A percentile compares a stretch with the other conserved stretches of the same genome.
Conservation (phyloP, 345 rosid genomes). For the Geranium brycei region DNA sequence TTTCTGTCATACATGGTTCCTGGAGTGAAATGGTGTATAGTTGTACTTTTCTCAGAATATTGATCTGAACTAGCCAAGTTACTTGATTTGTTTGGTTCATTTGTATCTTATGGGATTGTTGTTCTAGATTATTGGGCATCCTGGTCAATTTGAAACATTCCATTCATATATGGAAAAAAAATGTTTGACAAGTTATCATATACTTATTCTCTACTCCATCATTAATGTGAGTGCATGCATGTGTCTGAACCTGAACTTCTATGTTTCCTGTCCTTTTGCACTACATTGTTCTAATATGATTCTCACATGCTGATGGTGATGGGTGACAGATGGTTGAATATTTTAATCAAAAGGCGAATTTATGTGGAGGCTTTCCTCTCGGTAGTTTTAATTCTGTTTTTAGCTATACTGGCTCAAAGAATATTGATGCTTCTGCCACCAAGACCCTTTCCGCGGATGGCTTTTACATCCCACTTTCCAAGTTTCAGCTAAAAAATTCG, state of each 20-base stretch:
- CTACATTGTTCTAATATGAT: constrained; percentile 5
- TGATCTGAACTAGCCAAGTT: too few species aligned
- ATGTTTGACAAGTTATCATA: too few species aligned
- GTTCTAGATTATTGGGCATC: too few species aligned
- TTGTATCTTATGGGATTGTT: too few species aligned
- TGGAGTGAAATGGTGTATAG: too few species aligned
- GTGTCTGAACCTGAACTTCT: too few species aligned
- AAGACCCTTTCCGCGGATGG: constrained; percentile 59
- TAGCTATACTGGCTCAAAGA: constrained; percentile 49
- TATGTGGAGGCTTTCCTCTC: constrained; percentile 36
- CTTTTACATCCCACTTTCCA: constrained; percentile 45
- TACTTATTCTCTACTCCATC: too few species aligned
- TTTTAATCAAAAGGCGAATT: constrained; percentile 38
- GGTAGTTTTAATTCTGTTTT: constrained; percentile 62
- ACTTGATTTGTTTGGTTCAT: too few species aligned
- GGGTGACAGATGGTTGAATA: constrained; percentile 48
- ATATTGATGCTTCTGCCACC: constrained; percentile 41
- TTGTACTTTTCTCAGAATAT: too few species aligned
- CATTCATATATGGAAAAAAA: background rate
- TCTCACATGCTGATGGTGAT: background rate
- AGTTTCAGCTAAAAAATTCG: constrained; percentile 33
- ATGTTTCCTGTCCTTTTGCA: background rate
- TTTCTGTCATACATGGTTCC: too few species aligned
- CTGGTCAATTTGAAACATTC: background rate
- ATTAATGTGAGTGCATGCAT: too few species aligned